Evolutionary conservation across 805 yeast species (phyloP).

Genomic region (Debaryomyces hansenii): DNA sequence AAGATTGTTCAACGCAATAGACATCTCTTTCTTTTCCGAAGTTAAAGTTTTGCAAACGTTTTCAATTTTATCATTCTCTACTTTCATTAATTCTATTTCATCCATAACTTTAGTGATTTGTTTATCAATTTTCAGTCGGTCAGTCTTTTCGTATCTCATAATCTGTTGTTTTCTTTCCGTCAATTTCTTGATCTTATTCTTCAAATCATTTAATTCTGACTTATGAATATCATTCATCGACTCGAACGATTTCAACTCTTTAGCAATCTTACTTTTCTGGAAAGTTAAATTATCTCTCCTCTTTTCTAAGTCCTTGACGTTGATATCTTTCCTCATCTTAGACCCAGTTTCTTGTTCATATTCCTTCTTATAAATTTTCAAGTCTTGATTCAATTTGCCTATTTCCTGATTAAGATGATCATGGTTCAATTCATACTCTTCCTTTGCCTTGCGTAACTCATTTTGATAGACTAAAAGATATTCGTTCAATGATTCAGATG

Average conservation of each 20-base stretch:
- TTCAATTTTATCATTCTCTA: slow-evolving; percentile 25
- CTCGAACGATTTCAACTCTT: slow-evolving; percentile 20
- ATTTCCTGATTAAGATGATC: slow-evolving; percentile 11
- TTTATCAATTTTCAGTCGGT: slow-evolving; percentile 18
- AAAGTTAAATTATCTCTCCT: slow-evolving; percentile 33
- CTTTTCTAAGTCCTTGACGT: slow-evolving; percentile 31
- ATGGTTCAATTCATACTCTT: slow-evolving; percentile 20
- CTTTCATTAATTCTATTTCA: slow-evolving; percentile 18
- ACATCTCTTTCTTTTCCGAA: slow-evolving; percentile 23
- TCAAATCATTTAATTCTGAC: slow-evolving; percentile 18
- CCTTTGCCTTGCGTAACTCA: slow-evolving; percentile 20
- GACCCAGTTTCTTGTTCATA: slow-evolving; percentile 33
- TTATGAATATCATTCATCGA: slow-evolving; percentile 17
- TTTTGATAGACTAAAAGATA: slow-evolving; percentile 25
- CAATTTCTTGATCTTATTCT: slow-evolving; percentile 16
- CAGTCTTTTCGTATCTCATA: slow-evolving; percentile 22
- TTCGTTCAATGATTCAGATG: slow-evolving; percentile 19
- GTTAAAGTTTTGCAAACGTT: slow-evolving; percentile 19
- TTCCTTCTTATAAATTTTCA: slow-evolving; percentile 35
- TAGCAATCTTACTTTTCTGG: slow-evolving; percentile 28
- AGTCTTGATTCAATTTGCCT: slow-evolving; percentile 23
- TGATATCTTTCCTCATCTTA: slow-evolving; percentile 27
- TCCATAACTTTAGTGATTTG: slow-evolving; percentile 11
- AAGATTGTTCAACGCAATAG: slow-evolving; percentile 14
- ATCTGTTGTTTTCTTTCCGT: slow-evolving; percentile 23